These are phyloP conservation scores for Apiotrichum gracile DNA, from an alignment of 1,284 basidiomycete genomes.

Conservation along the genomic window DNA sequence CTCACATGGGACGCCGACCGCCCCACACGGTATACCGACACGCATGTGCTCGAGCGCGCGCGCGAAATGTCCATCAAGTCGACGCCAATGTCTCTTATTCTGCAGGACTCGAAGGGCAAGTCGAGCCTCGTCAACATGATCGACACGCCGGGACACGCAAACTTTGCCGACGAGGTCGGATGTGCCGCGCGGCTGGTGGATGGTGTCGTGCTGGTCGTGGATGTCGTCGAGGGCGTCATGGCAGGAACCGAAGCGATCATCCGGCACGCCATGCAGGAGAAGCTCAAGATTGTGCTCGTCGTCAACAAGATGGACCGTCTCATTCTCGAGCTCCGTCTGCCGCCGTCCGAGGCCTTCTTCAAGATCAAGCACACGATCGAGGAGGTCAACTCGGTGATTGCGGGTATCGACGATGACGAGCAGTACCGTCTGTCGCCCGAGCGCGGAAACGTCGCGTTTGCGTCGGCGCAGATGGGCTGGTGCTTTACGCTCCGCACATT, in stretches of 20 bases:
- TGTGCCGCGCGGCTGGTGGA: constrained; percentile 82
- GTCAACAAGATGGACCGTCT: constrained; percentile 98
- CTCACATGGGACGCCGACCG: constrained; percentile 85
- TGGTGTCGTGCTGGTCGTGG: constrained; percentile 88
- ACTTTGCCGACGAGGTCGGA: constrained; percentile 95
- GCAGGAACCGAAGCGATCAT: constrained; percentile 80
- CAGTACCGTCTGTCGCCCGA: constrained; percentile 84
- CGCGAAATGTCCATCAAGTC: constrained; percentile 94
- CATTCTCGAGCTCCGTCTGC: constrained; percentile 91
- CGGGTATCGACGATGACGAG: constrained; percentile 83
- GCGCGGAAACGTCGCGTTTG: constrained; percentile 93
- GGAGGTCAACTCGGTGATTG: constrained; percentile 93
- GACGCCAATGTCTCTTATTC: constrained; percentile 87
- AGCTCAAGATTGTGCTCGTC: constrained; percentile 84
- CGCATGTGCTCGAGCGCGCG: constrained; percentile 79
- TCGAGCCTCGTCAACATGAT: constrained; percentile 89
- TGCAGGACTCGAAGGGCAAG: constrained; percentile 83
- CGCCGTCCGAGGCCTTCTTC: constrained; percentile 94
- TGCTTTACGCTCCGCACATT: constrained; percentile 94
- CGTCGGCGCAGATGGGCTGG: constrained; percentile 94
- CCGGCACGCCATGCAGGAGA: constrained; percentile 79
- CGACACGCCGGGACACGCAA: constrained; percentile 97
- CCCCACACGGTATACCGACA: constrained; percentile 91
- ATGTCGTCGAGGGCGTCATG: constrained; percentile 95
- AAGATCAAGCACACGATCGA: constrained; percentile 99